Evolutionary conservation across 1,139 yeast species (phyloP).

Genomic region (Yamadazyma songkhlaensis): DNA sequence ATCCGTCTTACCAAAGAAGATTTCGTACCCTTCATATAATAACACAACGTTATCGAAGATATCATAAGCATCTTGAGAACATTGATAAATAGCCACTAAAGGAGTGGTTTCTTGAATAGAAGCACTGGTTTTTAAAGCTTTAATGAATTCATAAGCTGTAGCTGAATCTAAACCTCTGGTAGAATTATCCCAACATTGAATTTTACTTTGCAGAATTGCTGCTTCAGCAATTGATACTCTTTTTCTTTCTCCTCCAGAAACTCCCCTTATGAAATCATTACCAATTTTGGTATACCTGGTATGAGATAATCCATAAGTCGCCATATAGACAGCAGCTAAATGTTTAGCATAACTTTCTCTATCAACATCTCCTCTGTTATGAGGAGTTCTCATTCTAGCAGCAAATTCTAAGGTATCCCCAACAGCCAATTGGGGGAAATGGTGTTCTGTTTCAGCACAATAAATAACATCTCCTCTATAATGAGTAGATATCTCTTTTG

Average conservation of each 20-base stretch:
- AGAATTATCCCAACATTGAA: constrained; percentile 72
- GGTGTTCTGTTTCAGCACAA: constrained; percentile 51
- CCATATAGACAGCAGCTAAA: constrained; percentile 41
- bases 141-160: constrained; percentile 62
- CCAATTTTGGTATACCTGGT: constrained; percentile 34
- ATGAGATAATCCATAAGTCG: constrained; percentile 35
- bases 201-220: constrained; percentile 31
- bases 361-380: constrained; percentile 33
- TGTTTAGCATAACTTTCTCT: constrained; percentile 40
- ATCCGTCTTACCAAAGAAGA: constrained; percentile 62
- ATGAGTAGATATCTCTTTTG: constrained; percentile 23
- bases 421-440: constrained; percentile 51
- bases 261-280: constrained; percentile 34
- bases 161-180: constrained; percentile 73
- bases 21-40: constrained; percentile 73
- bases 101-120: constrained; percentile 54
- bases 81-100: constrained; percentile 60
- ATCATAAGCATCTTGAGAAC: constrained; percentile 60
- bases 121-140: constrained; percentile 59
- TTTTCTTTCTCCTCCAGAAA: constrained; percentile 44
- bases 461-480: constrained; percentile 45
- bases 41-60: constrained; percentile 71
- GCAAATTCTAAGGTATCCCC: constrained; percentile 49
- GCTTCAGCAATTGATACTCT: constrained; percentile 45
- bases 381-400: constrained; percentile 38